A percentile compares a stretch with the other conserved stretches of the same genome.
phyloP scores from a whole-genome alignment of 345 rosid genomes.

The Bruguiera gymnorhiza region DNA sequence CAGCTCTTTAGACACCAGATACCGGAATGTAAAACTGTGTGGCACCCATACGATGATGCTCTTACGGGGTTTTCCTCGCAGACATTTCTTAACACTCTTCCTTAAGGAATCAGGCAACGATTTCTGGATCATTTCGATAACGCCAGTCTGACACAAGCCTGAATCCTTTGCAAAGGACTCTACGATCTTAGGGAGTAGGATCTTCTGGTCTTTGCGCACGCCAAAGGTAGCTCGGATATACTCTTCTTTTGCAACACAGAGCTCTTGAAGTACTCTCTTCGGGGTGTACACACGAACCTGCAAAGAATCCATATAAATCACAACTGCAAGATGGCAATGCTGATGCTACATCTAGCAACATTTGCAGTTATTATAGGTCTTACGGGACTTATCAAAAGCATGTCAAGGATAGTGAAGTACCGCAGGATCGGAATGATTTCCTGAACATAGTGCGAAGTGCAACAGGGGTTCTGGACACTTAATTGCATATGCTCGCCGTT shows the following conservation, averaged over 20 bases:
- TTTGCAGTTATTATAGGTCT: no score
- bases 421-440: constrained; percentile 97
- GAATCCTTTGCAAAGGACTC: constrained; percentile 74
- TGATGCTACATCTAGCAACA: background rate
- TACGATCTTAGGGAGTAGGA: constrained; percentile 71
- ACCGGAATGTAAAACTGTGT: constrained; percentile 78
- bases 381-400: no score
- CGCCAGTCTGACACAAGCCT: constrained; percentile 48
- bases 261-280: constrained; percentile 67
- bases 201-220: constrained; percentile 67
- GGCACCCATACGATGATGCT: constrained; percentile 72
- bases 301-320: background rate
- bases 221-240: constrained; percentile 74
- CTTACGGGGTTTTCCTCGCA: constrained; percentile 57
- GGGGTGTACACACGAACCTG: constrained; percentile 87
- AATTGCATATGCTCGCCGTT: constrained; percentile 59
- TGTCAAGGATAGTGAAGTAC: constrained; percentile 36
- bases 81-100: constrained; percentile 51
- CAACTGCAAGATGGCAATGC: no score
- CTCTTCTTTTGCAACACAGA: constrained; percentile 82
- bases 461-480: constrained; percentile 68
- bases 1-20: constrained; percentile 78
- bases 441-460: constrained; percentile 80
- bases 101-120: constrained; percentile 61
- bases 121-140: constrained; percentile 64